Percentiles rank a stretch among this genome's conserved stretches.
phyloP scores from a whole-genome alignment of 495 filamentous ascomycete species.

The Annulohypoxylon bovei region DNA sequence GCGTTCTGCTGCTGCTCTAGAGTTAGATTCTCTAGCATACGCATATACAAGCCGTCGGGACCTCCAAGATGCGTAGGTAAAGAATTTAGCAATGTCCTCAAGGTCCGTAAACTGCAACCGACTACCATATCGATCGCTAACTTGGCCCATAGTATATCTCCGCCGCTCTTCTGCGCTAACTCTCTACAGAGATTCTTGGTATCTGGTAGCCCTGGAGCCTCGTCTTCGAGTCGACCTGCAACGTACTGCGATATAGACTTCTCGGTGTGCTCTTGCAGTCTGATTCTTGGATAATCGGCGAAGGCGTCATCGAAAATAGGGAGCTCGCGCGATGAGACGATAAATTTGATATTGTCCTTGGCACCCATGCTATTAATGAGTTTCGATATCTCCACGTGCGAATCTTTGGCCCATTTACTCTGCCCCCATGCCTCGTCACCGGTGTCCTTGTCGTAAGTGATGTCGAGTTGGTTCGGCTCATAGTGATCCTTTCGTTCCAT shows the following conservation, averaged over 20 bases:
- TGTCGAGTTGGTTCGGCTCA: constrained; percentile 39
- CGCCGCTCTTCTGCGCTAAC: constrained; percentile 42
- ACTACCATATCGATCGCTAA: constrained; percentile 48
- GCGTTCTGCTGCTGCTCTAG: constrained; percentile 39
- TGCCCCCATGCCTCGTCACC: constrained; percentile 46
- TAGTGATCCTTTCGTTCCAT: constrained; percentile 48
- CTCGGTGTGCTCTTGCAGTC: constrained; percentile 45
- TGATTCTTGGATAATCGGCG: constrained; percentile 34
- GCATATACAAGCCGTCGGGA: constrained; percentile 47
- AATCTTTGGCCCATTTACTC: constrained; percentile 45
- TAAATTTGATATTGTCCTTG: constrained; percentile 42
- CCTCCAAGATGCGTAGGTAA: constrained; percentile 45
- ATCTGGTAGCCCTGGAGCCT: constrained; percentile 43
- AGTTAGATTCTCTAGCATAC: constrained; percentile 44
- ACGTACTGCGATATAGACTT: constrained; percentile 45
- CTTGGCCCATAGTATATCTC: constrained; percentile 48
- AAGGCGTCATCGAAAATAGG: constrained; percentile 45
- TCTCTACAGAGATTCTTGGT: constrained; percentile 44
- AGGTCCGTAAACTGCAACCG: constrained; percentile 39
- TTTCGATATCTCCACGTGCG: constrained; percentile 41
- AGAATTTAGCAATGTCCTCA: constrained; percentile 41
- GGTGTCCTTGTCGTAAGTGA: constrained; percentile 38
- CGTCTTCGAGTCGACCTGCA: constrained; percentile 45
- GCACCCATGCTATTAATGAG: constrained; percentile 41
- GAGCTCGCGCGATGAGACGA: constrained; percentile 43